These are phyloP conservation scores for Eurotiales sp. DNA, from an alignment of 2,329 filamentous ascomycete genomes.

Conservation along the genomic window DNA sequence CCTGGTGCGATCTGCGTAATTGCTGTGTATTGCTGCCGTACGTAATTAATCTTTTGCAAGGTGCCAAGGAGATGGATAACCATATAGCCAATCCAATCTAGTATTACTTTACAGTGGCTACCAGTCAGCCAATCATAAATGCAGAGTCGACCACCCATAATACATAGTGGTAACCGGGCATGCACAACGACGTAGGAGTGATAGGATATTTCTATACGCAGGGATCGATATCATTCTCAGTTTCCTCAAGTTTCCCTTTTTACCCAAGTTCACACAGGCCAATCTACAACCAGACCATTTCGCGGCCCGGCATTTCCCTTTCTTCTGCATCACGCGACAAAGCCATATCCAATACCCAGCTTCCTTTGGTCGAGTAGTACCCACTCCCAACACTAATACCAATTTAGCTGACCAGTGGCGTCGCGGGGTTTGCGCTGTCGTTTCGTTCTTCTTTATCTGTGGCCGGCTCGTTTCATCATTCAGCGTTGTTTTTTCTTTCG, in stretches of 20 bases:
- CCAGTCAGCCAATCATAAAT: conserved; percentile 7
- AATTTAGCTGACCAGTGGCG: conserved; percentile 1
- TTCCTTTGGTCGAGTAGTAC: not conserved
- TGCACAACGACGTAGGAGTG: no score
- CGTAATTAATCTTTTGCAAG: not conserved
- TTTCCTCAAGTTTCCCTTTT: no score
- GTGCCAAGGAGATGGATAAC: not conserved
- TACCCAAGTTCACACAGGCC: not conserved
- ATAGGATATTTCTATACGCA: no score
- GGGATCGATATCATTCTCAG: no score
- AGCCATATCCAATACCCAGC: not conserved
- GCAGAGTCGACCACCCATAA: not conserved
- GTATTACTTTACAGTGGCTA: no score
- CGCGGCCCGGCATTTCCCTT: not conserved
- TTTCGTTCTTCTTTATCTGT: not conserved
- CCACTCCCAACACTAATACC: conserved; percentile 8
- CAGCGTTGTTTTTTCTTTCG: no score
- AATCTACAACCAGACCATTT: no score
- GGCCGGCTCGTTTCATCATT: not conserved
- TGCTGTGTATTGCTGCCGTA: not conserved
- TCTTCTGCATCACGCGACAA: not conserved
- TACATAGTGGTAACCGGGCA: no score
- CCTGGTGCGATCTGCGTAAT: no score
- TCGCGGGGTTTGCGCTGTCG: conserved; percentile 1
- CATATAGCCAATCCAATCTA: no score